phyloP scores from a whole-genome alignment of 1,284 basidiomycete genomes.

The Anthracocystis panici-leucophaei region DNA sequence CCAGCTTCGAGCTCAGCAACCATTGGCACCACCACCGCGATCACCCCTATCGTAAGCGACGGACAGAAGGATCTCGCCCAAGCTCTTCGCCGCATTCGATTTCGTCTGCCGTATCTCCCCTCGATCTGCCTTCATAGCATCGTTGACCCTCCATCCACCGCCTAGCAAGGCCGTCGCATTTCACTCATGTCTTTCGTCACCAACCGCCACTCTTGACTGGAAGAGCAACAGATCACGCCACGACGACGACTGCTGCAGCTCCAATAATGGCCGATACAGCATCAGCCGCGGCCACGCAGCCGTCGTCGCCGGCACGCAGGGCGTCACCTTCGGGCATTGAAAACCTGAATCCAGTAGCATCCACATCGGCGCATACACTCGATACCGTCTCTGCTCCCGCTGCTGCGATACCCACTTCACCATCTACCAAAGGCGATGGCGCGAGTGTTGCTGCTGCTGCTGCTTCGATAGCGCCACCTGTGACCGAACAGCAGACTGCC shows the following conservation, averaged over 20 bases:
- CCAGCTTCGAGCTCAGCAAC: neutral
- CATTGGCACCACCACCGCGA: neutral
- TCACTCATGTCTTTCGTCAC: conserved; percentile 19
- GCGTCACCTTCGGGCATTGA: conserved; percentile 42
- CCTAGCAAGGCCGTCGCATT: neutral
- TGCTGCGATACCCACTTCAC: neutral
- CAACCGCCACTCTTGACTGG: conserved; percentile 17
- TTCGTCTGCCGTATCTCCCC: neutral
- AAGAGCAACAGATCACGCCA: conserved; percentile 10
- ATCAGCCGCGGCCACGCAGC: conserved; percentile 15
- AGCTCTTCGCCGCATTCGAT: neutral
- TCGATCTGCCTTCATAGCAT: neutral
- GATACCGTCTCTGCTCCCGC: conserved; percentile 16
- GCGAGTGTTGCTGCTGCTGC: neutral
- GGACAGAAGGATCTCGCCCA: too few relatives aligned
- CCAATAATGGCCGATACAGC: conserved; percentile 22
- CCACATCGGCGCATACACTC: conserved; percentile 55
- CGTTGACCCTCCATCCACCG: conserved; percentile 11
- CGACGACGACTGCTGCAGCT: neutral
- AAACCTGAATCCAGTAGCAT: conserved; percentile 48
- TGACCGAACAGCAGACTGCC: conserved; percentile 3
- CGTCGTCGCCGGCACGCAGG: conserved; percentile 34
- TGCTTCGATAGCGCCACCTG: neutral
- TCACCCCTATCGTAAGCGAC: neutral
- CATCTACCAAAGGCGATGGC: conserved; percentile 2